Evolutionary conservation across 495 filamentous ascomycete species (phyloP).

Genomic region (Hypoxylon subgilvum): DNA sequence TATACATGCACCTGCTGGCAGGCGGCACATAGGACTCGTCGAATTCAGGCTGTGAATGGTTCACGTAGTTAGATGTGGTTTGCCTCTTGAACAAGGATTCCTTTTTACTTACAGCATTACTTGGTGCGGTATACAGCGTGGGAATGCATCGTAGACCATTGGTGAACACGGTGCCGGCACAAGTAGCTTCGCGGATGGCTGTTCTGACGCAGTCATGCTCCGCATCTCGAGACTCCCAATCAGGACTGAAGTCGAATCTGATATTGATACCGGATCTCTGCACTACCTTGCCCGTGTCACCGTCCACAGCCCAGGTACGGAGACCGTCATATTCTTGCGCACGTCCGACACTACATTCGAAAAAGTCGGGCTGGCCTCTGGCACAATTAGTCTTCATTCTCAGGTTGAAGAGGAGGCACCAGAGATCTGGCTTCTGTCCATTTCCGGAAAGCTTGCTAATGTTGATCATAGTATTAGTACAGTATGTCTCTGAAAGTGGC

Average conservation of each 20-base stretch:
- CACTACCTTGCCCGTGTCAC: not conserved
- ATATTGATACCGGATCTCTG: conserved; percentile 20
- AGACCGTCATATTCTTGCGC: conserved; percentile 9
- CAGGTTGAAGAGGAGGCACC: conserved; percentile 27
- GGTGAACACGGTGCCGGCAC: conserved; percentile 8
- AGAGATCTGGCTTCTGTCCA: conserved; percentile 6
- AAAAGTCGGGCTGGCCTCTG: conserved; percentile 24
- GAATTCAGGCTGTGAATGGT: conserved; percentile 11
- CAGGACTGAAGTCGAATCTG: conserved; percentile 27
- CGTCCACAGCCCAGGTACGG: conserved; percentile 12
- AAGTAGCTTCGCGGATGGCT: conserved; percentile 28
- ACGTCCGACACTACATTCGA: conserved; percentile 21
- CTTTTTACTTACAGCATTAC: conserved; percentile 5
- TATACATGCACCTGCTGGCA: conserved; percentile 1
- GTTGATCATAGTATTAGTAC: not conserved
- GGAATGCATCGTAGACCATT: conserved; percentile 23
- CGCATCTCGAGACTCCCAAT: conserved; percentile 20
- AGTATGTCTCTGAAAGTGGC: not conserved
- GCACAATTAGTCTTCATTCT: conserved; percentile 28
- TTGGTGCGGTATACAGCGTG: conserved; percentile 2
- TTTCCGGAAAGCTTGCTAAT: conserved; percentile 19
- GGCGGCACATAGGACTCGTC: conserved; percentile 16
- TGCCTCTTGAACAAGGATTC: not conserved
- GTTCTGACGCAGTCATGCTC: conserved; percentile 24
- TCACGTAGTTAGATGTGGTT: not conserved